phyloP scores from a whole-genome alignment of 208 protist genomes.

The Lotmaria passim region DNA sequence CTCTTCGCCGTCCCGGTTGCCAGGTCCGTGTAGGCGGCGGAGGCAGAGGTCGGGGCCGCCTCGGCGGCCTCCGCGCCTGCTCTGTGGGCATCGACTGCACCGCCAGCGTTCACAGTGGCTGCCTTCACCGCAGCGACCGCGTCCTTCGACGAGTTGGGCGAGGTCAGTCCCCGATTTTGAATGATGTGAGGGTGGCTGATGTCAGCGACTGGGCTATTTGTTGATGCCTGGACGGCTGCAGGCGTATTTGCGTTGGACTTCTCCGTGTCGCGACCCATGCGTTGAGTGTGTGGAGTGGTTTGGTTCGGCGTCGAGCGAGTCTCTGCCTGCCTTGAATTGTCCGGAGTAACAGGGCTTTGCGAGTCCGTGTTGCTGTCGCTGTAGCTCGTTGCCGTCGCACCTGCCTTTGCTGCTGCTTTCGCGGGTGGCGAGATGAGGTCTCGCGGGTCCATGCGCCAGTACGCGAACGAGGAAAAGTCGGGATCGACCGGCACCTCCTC shows the following conservation, averaged over 20 bases:
- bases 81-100: constrained; percentile 2
- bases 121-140: neutral
- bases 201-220: no score
- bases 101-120: neutral
- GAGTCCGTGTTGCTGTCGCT: neutral
- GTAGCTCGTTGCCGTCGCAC: no score
- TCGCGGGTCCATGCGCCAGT: constrained; percentile 77
- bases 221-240: neutral
- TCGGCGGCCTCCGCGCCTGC: neutral
- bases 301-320: no score
- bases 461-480: constrained; percentile 79
- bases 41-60: neutral
- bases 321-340: neutral
- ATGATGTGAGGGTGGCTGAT: neutral
- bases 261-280: no score
- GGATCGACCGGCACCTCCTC: constrained; percentile 52
- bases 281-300: no score
- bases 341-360: neutral
- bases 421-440: constrained; percentile 36
- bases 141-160: neutral
- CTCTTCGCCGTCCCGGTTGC: neutral
- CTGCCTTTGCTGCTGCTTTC: neutral
- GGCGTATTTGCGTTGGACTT: neutral
- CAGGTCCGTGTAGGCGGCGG: neutral
- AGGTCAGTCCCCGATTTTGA: neutral